Base-by-base conservation (phyloP, 805 yeast species). In the Suhomyces emberorum region DNA sequence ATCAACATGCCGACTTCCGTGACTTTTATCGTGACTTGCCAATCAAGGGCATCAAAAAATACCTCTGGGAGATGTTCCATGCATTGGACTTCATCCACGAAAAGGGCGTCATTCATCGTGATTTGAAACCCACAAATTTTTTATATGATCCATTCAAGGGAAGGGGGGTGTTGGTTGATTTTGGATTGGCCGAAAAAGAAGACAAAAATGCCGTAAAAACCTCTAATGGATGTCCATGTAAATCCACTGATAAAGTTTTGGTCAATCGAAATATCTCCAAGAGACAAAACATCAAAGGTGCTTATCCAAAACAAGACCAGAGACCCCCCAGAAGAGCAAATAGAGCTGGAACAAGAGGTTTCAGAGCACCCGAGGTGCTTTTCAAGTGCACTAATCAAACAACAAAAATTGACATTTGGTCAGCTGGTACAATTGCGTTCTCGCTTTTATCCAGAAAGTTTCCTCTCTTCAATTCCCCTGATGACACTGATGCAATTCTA, bases 261-360 rank as follows among this genome's bases (percentile, higher is more conserved):
- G 22, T 40, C 22, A 46, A 37, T 28, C 41, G 53, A 10, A 34
- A 53, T 3, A 47, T 50, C 21, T 42, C 48, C 11, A 55, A 55
- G 34, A 44, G 59, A 2, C 47, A 53, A 32, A 54, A 55, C 32
- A 46, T 69, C 23, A 63, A 70, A 47, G 70, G 72, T 1, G 59
- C 96, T 1, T 88, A 85, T 53, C 83, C 88, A 7, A 88, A 87
- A 54, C 86, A 85, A 49, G 98, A 93, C 63, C 77, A 77, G 33
- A 71, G 98, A 49, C 84, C 95, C 0, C 86, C 93, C 1, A 74
- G 95, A 51, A 74, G 98, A 39, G 98, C 98, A 0, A 93, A 93
- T 52, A 79, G 98, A 49, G 98, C 98, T 12, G 97, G 97, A 7
- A 88, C 97, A 1, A 72, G 97, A 49, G 97, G 97, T 0, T 88